phyloP scores from a whole-genome alignment of 441 rosid species.

The Macaranga tanarius region DNA sequence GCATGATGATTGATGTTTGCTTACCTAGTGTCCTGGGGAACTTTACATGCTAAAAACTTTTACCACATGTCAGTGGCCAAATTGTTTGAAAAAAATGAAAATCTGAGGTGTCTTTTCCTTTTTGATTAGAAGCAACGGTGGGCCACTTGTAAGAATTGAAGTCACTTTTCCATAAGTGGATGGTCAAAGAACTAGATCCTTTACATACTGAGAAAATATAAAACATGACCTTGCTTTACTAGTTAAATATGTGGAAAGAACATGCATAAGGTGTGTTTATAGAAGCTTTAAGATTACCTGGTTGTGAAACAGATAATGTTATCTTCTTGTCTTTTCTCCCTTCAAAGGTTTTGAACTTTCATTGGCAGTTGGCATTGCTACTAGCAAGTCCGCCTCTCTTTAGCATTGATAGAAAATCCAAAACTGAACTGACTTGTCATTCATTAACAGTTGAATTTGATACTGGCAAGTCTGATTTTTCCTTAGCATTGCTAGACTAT shows the following conservation, averaged over 20 bases:
- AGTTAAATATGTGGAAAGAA: background rate
- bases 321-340: background rate
- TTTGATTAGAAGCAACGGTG: background rate
- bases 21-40: background rate
- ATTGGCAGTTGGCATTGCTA: background rate
- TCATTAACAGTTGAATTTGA: background rate
- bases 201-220: background rate
- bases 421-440: background rate
- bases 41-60: background rate
- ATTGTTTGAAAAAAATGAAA: background rate
- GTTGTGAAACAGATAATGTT: background rate
- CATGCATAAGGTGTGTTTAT: background rate
- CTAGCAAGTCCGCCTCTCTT: background rate
- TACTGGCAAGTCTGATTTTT: background rate
- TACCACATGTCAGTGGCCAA: background rate
- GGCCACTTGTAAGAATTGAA: background rate
- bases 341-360: background rate
- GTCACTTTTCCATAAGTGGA: background rate
- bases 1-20: background rate
- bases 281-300: background rate
- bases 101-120: background rate
- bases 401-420: background rate
- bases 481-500: background rate
- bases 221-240: background rate
- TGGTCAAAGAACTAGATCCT: background rate